Conservation (phyloP, 768 basidiomycete species). For the Clitopilus passeckerianus region DNA sequence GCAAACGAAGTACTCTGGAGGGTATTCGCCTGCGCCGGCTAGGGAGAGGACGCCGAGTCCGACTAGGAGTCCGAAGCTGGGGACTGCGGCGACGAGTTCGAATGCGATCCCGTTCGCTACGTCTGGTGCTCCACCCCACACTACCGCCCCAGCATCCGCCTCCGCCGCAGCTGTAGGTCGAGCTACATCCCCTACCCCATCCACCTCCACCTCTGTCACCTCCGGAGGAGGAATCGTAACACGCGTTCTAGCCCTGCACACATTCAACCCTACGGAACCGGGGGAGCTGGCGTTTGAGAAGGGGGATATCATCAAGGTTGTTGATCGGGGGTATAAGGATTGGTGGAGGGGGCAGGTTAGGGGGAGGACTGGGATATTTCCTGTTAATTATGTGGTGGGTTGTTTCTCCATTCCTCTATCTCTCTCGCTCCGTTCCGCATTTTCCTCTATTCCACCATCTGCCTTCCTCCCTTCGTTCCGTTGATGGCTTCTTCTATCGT, state of each 20-base stretch:
- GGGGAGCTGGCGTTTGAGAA: constrained; percentile 91
- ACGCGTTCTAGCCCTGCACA: constrained; percentile 84
- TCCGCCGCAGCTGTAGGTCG: constrained; percentile 2
- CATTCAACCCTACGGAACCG: constrained; percentile 81
- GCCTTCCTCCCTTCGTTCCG: too few relatives aligned
- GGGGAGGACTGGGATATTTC: constrained; percentile 92
- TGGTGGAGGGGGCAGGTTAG: constrained; percentile 96
- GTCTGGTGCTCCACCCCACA: constrained; percentile 15
- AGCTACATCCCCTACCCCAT: constrained; percentile 6
- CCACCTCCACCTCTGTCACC: constrained; percentile 12
- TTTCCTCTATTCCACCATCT: too few relatives aligned
- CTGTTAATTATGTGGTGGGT: constrained; percentile 90
- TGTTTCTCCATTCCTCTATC: constrained; percentile 10
- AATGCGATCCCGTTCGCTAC: constrained; percentile 14
- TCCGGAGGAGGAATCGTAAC: constrained; percentile 45
- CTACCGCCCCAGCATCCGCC: constrained; percentile 10
- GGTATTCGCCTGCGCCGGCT: constrained; percentile 46
- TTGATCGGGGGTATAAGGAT: constrained; percentile 90
- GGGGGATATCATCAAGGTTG: constrained; percentile 92
- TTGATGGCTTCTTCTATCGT: too few relatives aligned
- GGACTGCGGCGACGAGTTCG: constrained; percentile 4
- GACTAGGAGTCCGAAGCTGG: constrained; percentile 14
- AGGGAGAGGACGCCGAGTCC: constrained; percentile 39
- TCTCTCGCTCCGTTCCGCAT: background rate
- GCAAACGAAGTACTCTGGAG: constrained; percentile 36